These are phyloP conservation scores for Dactylorhiza incarnata DNA, from an alignment of 106 monocot species.

Conservation along the genomic window DNA sequence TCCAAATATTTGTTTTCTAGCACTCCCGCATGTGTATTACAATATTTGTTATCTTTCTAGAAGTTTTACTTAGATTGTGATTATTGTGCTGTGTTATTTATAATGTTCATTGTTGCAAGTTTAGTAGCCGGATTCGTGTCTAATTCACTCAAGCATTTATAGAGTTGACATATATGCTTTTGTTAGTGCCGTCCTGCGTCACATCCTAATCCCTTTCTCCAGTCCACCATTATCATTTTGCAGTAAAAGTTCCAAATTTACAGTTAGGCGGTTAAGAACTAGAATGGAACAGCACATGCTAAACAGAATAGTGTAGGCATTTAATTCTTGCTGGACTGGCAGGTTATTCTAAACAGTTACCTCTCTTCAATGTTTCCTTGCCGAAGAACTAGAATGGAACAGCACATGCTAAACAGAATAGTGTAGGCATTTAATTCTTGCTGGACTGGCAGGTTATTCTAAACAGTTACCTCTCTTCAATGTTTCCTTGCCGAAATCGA, in stretches of 20 bases:
- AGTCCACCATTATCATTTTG: not conserved
- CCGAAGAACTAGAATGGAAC: not conserved
- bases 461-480: not conserved
- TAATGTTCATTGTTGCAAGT: too few species aligned
- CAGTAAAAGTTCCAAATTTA: not conserved
- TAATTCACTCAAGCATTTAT: too few species aligned
- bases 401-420: not conserved
- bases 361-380: not conserved
- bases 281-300: not conserved
- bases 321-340: not conserved
- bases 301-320: not conserved
- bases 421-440: not conserved
- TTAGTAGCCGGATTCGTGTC: too few species aligned
- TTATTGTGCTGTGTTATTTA: too few species aligned
- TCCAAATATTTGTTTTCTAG: too few species aligned
- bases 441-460: not conserved
- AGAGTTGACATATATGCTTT: too few species aligned
- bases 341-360: not conserved
- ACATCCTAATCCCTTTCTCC: not conserved
- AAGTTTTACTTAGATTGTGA: too few species aligned
- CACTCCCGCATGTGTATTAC: too few species aligned
- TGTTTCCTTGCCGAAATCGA: not conserved
- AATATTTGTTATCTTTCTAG: too few species aligned
- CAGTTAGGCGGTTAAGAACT: not conserved
- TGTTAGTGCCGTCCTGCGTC: too few species aligned